Conservation (phyloP, 1,284 basidiomycete genomes). For the Pholiota adiposa region DNA sequence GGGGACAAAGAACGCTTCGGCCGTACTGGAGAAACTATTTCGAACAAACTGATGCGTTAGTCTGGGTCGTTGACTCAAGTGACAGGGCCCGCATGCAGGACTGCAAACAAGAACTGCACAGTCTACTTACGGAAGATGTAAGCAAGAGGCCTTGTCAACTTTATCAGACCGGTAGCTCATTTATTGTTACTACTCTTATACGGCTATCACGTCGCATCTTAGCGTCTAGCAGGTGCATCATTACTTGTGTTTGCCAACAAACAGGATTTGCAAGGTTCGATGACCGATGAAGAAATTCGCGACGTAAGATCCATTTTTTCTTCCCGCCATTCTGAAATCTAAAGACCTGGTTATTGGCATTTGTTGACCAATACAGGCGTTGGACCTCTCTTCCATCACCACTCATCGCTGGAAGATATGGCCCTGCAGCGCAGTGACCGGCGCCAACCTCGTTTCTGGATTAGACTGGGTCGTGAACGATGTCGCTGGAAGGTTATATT, state of each 20-base stretch:
- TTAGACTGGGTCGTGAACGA: slow-evolving; percentile 96
- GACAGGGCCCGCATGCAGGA: slow-evolving; percentile 90
- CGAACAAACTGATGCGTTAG: slow-evolving; percentile 96
- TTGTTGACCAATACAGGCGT: slow-evolving; percentile 52
- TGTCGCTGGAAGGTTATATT: slow-evolving; percentile 83
- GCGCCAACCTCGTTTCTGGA: slow-evolving; percentile 82
- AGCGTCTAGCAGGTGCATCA: slow-evolving; percentile 94
- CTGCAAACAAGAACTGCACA: slow-evolving; percentile 87
- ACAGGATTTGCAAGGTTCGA: slow-evolving; percentile 91
- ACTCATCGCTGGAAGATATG: slow-evolving; percentile 92
- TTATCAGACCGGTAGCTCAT: slow-evolving; percentile 13
- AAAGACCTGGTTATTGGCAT: slow-evolving; percentile 17
- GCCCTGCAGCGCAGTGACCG: slow-evolving; percentile 92
- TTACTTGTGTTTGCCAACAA: slow-evolving; percentile 99
- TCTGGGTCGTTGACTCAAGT: slow-evolving; percentile 98
- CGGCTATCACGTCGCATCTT: slow-evolving; percentile 28
- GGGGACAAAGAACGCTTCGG: slow-evolving; percentile 92
- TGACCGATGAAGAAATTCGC: slow-evolving; percentile 83
- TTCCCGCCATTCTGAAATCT: slow-evolving; percentile 12
- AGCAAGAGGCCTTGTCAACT: slow-evolving; percentile 33
- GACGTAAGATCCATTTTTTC: slow-evolving; percentile 55
- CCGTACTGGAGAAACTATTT: slow-evolving; percentile 99
- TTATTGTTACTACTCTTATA: slow-evolving; percentile 19
- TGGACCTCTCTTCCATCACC: slow-evolving; percentile 77
- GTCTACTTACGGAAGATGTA: slow-evolving; percentile 91